These are phyloP conservation scores for Fusarium transvaalense DNA, from an alignment of 2,329 filamentous ascomycete genomes.

Conservation along the genomic window DNA sequence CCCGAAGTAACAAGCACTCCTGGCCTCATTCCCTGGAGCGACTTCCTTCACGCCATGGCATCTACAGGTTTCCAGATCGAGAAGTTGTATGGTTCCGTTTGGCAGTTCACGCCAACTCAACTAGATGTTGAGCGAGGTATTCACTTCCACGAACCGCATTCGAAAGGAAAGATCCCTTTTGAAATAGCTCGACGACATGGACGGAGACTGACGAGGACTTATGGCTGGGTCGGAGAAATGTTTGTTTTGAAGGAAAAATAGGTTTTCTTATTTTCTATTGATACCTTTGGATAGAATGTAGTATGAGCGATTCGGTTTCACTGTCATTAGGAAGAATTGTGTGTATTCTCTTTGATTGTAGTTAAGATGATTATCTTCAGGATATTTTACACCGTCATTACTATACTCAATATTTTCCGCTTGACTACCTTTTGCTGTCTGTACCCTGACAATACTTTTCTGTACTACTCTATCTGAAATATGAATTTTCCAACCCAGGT, in stretches of 20 bases:
- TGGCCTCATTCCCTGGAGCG: background rate
- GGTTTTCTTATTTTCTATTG: no score
- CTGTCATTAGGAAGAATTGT: no score
- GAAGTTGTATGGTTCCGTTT: slow-evolving; percentile 12
- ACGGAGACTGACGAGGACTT: background rate
- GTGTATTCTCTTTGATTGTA: no score
- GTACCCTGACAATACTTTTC: no score
- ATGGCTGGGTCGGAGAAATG: slow-evolving; percentile 10
- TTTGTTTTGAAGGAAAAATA: slow-evolving; percentile 4
- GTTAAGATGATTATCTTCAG: no score
- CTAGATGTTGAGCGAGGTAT: background rate
- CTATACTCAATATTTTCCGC: no score
- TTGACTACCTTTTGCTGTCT: no score
- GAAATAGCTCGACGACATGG: slow-evolving; percentile 6
- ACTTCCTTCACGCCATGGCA: slow-evolving; percentile 1
- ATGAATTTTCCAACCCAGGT: no score
- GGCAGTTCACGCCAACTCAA: background rate
- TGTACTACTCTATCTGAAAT: no score
- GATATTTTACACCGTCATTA: no score
- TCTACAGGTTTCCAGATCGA: background rate
- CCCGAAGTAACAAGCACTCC: background rate
- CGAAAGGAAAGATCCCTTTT: background rate
- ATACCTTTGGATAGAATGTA: no score
- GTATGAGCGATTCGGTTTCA: no score
- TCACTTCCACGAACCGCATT: slow-evolving; percentile 7